Conservation (phyloP, 129 eudicot genomes). For the Scalesia atractyloides region DNA sequence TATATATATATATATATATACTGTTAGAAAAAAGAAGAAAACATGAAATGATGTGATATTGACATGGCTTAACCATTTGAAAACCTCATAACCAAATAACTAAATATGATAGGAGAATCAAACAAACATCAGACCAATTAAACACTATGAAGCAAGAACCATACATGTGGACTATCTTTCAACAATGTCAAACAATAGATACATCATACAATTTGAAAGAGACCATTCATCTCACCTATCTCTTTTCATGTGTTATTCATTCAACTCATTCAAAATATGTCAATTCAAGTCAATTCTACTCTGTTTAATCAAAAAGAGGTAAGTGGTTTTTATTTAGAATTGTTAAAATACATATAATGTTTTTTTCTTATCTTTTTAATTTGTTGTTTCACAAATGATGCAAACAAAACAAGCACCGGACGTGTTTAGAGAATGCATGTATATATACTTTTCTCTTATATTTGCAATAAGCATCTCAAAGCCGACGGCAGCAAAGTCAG, state of each 20-base stretch:
- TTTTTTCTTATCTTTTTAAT: too few relatives aligned
- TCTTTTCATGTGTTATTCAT: slow-evolving; percentile 10
- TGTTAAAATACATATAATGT: neutral
- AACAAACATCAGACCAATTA: neutral
- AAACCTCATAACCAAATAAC: neutral
- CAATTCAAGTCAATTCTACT: neutral
- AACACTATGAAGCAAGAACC: slow-evolving; percentile 19
- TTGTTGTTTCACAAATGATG: too few relatives aligned
- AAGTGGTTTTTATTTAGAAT: neutral
- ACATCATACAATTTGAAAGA: neutral
- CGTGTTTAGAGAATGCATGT: too few relatives aligned
- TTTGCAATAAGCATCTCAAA: too few relatives aligned
- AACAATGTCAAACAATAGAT: neutral
- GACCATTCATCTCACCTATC: slow-evolving; percentile 20
- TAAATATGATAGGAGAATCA: slow-evolving; percentile 3
- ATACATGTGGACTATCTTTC: slow-evolving; percentile 29
- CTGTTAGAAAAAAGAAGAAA: too few relatives aligned
- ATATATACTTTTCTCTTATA: too few relatives aligned
- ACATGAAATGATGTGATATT: too few relatives aligned
- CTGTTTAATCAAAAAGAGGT: neutral
- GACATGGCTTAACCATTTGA: neutral
- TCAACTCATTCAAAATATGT: neutral
- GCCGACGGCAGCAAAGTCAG: too few relatives aligned
- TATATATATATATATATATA: too few relatives aligned
- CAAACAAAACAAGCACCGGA: too few relatives aligned